Evolutionary conservation across 352 stramenopile genomes (phyloP).

Genomic region (Phytophthora lateralis): DNA sequence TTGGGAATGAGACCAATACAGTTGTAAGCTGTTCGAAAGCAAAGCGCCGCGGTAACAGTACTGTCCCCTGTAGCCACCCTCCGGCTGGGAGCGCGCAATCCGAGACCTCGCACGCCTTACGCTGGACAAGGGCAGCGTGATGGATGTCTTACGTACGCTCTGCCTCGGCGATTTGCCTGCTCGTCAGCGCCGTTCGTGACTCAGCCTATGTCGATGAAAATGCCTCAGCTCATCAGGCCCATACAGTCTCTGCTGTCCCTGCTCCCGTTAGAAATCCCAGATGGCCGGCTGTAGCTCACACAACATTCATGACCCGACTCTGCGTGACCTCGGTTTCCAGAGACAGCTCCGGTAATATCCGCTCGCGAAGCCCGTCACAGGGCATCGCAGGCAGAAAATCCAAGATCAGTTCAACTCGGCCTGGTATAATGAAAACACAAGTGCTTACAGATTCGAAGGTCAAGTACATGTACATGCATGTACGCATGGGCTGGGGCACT

Average conservation of each 20-base stretch:
- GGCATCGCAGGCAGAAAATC: conserved; percentile 23
- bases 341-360: conserved; percentile 19
- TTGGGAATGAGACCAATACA: conserved; percentile 27
- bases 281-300: conserved; percentile 23
- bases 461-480: too few species aligned
- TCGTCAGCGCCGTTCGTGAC: conserved; percentile 16
- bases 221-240: conserved; percentile 33
- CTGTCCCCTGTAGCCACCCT: conserved; percentile 19
- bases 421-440: conserved; percentile 22
- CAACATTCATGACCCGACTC: conserved; percentile 23
- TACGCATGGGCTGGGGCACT: background rate
- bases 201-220: conserved; percentile 18
- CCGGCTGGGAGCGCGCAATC: conserved; percentile 20
- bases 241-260: conserved; percentile 11
- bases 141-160: conserved; percentile 37
- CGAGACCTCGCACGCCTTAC: conserved; percentile 9
- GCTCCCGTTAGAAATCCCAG: conserved; percentile 20
- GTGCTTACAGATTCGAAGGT: conserved; percentile 15
- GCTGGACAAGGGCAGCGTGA: conserved; percentile 37
- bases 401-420: conserved; percentile 18
- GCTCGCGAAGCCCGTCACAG: conserved; percentile 19
- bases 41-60: conserved; percentile 16
- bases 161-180: conserved; percentile 30
- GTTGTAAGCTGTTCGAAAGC: conserved; percentile 22
- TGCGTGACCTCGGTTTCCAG: conserved; percentile 5